Base-by-base conservation (phyloP, 2,329 filamentous ascomycete species). In the Botrytis tulipae region DNA sequence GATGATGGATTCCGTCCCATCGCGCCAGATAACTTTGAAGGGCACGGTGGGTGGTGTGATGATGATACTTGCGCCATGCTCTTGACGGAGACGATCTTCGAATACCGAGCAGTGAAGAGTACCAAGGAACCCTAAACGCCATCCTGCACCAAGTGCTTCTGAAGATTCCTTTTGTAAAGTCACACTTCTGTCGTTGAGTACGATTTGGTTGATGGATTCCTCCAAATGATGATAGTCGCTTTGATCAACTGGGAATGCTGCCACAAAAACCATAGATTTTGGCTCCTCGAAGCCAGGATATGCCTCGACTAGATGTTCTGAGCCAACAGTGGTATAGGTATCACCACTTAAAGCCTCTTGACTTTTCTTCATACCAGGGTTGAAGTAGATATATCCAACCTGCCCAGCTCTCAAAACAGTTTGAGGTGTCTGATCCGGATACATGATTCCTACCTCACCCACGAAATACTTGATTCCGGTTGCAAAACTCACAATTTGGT, bases 91-190 rank as follows among this genome's bases (percentile, higher is more conserved):
- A 1, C 96, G 92, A 82, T 99, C 96, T 83, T 99, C 95, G 79
- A 99, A 99, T 7, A 99, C 96, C n/a, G 95, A 98, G 84, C 96
- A 98, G 82, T 99, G 96, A 66, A 99, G 85, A 20, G 95, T 98
- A n/a, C 96, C 96, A 5, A 99, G 84, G 80, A 99, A 99, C 0
- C 96, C 96, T 18, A 99, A 85, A 63, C 96, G 91, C 92, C 96
- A 99, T 3, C 96, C 96, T 1, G 95, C 93, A 0, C 96, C 96
- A 0, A 99, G 86, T 0, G 96, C 96, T 80, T 98, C 94, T 0
- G 95, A 98, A 40, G 93, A 93, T 81, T 98, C 96, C 81, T 98
- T 98, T 78, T 95, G 92, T 65, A 98, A 85, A 4, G 94, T 97
- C 46, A 99, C 93, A 81, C 94, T 97, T 74, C 96, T 91, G 82